Percentiles rank a stretch among this genome's conserved stretches.
Conservation (phyloP, 2,329 filamentous ascomycete genomes). For the Thielaviopsis cerberus region DNA sequence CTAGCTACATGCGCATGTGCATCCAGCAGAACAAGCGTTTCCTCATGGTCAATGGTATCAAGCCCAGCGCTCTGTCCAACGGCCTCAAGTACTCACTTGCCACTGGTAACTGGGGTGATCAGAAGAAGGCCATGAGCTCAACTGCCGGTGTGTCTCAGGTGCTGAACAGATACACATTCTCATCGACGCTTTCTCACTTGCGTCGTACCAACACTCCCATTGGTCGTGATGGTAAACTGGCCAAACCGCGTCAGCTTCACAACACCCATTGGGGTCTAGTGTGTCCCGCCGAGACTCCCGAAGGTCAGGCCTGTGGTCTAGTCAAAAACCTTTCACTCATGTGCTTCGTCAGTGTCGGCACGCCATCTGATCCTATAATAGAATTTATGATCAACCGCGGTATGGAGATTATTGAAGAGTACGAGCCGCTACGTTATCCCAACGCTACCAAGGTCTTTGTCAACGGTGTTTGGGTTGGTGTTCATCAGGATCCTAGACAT, state of each 20-base stretch:
- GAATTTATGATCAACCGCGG: constrained; percentile 91
- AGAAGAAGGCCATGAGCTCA: constrained; percentile 90
- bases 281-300: constrained; percentile 90
- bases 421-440: constrained; percentile 66
- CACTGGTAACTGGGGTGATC: constrained; percentile 97
- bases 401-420: constrained; percentile 94
- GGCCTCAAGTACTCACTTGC: constrained; percentile 92
- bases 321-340: constrained; percentile 96
- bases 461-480: constrained; percentile 94
- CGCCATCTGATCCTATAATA: constrained; percentile 71
- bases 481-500: constrained; percentile 74
- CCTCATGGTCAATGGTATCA: constrained; percentile 77
- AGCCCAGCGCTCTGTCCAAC: constrained; percentile 76
- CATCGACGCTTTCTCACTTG: constrained; percentile 90
- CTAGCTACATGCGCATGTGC: constrained; percentile 77
- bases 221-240: constrained; percentile 91
- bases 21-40: constrained; percentile 81
- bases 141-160: constrained; percentile 97
- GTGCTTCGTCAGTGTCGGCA: constrained; percentile 95
- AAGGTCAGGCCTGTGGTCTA: constrained; percentile 93
- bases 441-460: constrained; percentile 96
- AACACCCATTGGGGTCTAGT: constrained; percentile 98
- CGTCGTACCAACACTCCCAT: constrained; percentile 95
- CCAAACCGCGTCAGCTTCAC: constrained; percentile 91
- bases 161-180: constrained; percentile 91